Evolutionary conservation across 495 filamentous ascomycete genomes (phyloP), one percentile per base, ranked within the genome.

Genomic region (Penicillium parvum): DNA sequence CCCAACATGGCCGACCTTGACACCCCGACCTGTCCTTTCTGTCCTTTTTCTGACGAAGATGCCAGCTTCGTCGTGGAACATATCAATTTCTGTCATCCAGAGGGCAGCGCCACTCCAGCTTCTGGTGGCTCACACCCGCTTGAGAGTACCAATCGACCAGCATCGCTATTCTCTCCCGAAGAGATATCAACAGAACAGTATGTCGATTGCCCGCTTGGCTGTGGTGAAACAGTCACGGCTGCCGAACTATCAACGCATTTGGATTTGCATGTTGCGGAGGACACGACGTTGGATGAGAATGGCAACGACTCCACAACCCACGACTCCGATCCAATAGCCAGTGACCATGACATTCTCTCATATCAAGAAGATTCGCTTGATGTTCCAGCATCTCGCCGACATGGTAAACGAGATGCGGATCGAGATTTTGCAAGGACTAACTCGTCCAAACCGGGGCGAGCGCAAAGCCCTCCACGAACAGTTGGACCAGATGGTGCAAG

Each of bases 161-260:
- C 32, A 1, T 32, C 23, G 23, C 35, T 32, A 16, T 32, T 34
- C 19, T 37, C 30, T 9, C 22, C 64, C 23, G 54, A 61, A 6
- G 64, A 76, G 18, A 41, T 61, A 15, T 51, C 70, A 6, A 33
- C 33, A 4, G 43, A 43, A 5, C 52, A 58, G 36, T 89, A 82
- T 50, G 69, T 81, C 29, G 70, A 81, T 35, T 95, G 90, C 50
- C 79, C 84, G 1, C 72, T 79, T 9, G 77, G 76, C n/a, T 95
- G 88, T 60, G 84, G 82, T 15, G 86, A 95, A 53, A 58, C 72
- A 12, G 62, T 91, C 32, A 64, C 75, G 20, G 58, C 76, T 10
- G 55, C 64, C 2, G 80, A 88, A 47, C 61, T 92, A 23, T 75
- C 84, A 17, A 78, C 73, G 23, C 89, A 94, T 58, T 63, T 89